phyloP scores from a whole-genome alignment of 2,329 filamentous ascomycete genomes.

The Sclerotinia minor region DNA sequence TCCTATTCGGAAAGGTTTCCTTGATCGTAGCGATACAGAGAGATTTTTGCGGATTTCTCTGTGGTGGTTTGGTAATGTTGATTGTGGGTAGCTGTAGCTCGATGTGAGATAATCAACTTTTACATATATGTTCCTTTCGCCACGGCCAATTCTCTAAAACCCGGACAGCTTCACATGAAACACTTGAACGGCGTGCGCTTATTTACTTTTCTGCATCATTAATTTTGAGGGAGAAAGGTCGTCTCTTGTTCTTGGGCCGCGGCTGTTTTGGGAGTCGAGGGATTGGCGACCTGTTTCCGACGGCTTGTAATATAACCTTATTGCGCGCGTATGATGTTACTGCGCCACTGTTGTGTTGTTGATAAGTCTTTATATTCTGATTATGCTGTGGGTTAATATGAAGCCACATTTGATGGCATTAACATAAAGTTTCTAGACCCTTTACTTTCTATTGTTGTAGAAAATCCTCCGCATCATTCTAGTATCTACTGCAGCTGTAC shows the following conservation, averaged over 20 bases:
- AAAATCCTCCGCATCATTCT: neutral
- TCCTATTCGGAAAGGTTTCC: no score
- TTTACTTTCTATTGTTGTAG: neutral
- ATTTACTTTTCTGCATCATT: neutral
- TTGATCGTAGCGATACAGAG: no score
- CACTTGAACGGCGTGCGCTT: neutral
- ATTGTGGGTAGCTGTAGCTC: neutral
- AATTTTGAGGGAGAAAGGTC: neutral
- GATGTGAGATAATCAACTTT: neutral
- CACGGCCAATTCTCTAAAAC: neutral
- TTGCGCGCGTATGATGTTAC: constrained; percentile 2
- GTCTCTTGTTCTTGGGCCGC: neutral
- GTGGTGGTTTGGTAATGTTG: no score
- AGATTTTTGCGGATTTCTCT: no score
- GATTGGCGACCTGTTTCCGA: constrained; percentile 1
- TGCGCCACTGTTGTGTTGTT: neutral
- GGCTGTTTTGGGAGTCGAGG: neutral
- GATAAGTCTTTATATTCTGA: neutral
- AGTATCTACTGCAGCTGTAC: neutral
- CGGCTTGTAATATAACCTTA: neutral
- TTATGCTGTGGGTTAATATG: neutral
- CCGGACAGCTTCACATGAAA: neutral
- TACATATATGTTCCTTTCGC: neutral
- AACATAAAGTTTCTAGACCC: neutral
- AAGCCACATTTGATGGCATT: neutral